Percentiles rank a stretch among this genome's conserved stretches.
phyloP scores from a whole-genome alignment of 2,329 filamentous ascomycete species.

The Shiraia bambusicola region DNA sequence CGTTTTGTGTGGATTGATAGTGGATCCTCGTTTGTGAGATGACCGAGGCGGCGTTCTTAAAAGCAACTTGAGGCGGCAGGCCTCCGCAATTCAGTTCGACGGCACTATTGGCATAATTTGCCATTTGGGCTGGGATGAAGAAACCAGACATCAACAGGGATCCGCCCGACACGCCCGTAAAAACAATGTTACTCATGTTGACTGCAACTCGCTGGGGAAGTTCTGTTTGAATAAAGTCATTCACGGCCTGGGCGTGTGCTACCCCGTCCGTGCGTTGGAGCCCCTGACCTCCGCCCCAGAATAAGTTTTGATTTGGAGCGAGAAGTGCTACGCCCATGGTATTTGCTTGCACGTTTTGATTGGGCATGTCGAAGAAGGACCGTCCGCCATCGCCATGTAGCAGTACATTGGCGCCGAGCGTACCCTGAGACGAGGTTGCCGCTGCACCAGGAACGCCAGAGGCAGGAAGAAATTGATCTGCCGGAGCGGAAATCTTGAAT shows the following conservation, averaged over 20 bases:
- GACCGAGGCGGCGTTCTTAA: slow-evolving; percentile 48
- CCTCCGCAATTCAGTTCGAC: slow-evolving; percentile 60
- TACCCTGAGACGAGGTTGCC: slow-evolving; percentile 36
- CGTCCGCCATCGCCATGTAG: slow-evolving; percentile 63
- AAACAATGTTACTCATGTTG: slow-evolving; percentile 55
- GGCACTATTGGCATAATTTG: slow-evolving; percentile 53
- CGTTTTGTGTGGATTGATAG: slow-evolving; percentile 58
- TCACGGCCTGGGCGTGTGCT: slow-evolving; percentile 58
- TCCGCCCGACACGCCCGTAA: slow-evolving; percentile 61
- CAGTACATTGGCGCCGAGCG: slow-evolving; percentile 56
- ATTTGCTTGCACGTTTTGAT: slow-evolving; percentile 54
- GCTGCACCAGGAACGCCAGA: slow-evolving; percentile 54
- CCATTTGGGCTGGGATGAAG: slow-evolving; percentile 59
- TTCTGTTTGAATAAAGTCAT: slow-evolving; percentile 53
- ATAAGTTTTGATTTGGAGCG: slow-evolving; percentile 56
- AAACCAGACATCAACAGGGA: slow-evolving; percentile 57
- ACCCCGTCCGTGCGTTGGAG: slow-evolving; percentile 58
- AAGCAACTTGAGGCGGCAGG: slow-evolving; percentile 55
- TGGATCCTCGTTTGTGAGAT: slow-evolving; percentile 55
- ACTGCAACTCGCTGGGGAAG: slow-evolving; percentile 58
- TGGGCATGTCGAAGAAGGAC: slow-evolving; percentile 61
- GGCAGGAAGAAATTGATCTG: slow-evolving; percentile 54
- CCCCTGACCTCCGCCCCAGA: slow-evolving; percentile 60
- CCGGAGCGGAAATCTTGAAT: slow-evolving; percentile 59
- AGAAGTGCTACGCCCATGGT: slow-evolving; percentile 58